A percentile compares a stretch with the other conserved stretches of the same genome.
Conservation (phyloP, 2,329 filamentous ascomycete species). For the Diaporthe ampelina region DNA sequence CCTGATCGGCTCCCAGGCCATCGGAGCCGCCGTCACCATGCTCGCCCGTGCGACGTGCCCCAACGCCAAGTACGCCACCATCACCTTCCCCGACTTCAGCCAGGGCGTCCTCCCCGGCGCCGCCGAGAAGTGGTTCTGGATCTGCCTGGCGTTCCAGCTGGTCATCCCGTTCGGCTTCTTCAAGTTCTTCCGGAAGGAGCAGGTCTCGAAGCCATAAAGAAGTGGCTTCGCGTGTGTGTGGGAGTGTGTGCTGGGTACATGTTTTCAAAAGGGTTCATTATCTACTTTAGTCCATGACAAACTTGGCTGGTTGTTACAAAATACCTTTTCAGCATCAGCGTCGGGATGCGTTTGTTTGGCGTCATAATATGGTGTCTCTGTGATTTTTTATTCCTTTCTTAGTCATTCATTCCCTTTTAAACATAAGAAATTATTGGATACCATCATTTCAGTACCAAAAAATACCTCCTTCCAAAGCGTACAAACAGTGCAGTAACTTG, state of each 20-base stretch:
- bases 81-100: slow-evolving; percentile 74
- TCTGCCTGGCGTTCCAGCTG: slow-evolving; percentile 70
- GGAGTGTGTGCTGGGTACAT: neutral
- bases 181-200: slow-evolving; percentile 70
- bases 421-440: slow-evolving; percentile 29
- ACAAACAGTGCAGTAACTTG: neutral
- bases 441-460: neutral
- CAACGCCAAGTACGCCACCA: slow-evolving; percentile 71
- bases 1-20: slow-evolving; percentile 71
- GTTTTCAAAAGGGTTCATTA: neutral
- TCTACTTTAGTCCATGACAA: slow-evolving; percentile 29
- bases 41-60: slow-evolving; percentile 72
- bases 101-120: slow-evolving; percentile 60
- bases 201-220: slow-evolving; percentile 65
- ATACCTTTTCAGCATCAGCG: slow-evolving; percentile 39
- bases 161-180: slow-evolving; percentile 70
- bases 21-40: slow-evolving; percentile 72
- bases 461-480: neutral
- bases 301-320: slow-evolving; percentile 18
- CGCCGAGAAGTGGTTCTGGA: slow-evolving; percentile 72
- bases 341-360: slow-evolving; percentile 37
- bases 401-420: slow-evolving; percentile 6
- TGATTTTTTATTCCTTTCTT: slow-evolving; percentile 16
- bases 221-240: neutral
- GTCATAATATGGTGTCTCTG: slow-evolving; percentile 36